Evolutionary conservation across 1,139 yeast species (phyloP).

Genomic region (Kurtzmaniella quercitrusa): DNA sequence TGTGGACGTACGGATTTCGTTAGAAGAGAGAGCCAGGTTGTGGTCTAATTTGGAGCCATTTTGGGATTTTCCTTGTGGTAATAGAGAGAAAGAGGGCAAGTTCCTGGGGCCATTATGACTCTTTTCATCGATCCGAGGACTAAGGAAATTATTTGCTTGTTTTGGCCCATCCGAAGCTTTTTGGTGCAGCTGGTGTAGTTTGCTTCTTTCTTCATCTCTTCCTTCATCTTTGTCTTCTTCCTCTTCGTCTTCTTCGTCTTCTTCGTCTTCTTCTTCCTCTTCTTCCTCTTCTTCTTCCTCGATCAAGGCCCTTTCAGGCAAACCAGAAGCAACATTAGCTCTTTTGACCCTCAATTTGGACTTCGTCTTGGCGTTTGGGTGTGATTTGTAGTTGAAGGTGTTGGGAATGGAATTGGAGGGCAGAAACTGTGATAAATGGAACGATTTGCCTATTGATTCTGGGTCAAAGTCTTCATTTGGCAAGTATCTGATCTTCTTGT

Average conservation of each 20-base stretch:
- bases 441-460: constrained; percentile 9
- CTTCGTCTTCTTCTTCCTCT: neutral
- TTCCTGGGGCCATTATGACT: neutral
- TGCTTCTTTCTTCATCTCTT: neutral
- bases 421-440: constrained; percentile 11
- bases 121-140: neutral
- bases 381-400: constrained; percentile 43
- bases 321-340: neutral
- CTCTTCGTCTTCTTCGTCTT: neutral
- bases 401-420: constrained; percentile 37
- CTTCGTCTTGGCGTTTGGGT: constrained; percentile 44
- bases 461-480: constrained; percentile 31
- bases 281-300: constrained; percentile 1
- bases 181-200: no score
- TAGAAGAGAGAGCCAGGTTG: neutral
- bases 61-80: neutral
- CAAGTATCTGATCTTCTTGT: constrained; percentile 30
- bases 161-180: neutral
- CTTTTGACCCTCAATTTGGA: constrained; percentile 16
- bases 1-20: constrained; percentile 2
- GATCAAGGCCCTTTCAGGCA: neutral
- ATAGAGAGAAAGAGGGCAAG: neutral
- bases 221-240: neutral
- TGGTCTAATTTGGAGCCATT: neutral
- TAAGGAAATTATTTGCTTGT: neutral